A percentile compares a stretch with the other conserved stretches of the same genome.
Conservation (phyloP, 305 asterid species). For the Fraxinus xanthoxyloides region DNA sequence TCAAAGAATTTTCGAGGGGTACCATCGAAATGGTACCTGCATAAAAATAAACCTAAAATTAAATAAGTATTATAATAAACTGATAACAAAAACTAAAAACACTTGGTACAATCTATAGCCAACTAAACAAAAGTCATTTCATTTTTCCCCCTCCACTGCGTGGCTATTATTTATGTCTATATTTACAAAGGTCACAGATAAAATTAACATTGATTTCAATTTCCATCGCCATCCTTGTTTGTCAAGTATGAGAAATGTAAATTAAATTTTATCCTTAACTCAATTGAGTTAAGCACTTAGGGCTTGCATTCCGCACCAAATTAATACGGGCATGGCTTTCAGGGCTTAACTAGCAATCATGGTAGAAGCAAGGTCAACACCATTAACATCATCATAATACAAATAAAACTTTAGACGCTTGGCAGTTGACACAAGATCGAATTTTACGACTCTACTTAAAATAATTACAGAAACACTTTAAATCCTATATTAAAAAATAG, state of each 20-base stretch:
- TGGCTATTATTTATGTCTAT: background rate
- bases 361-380: background rate
- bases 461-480: background rate
- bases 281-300: background rate
- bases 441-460: background rate
- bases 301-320: background rate
- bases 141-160: background rate
- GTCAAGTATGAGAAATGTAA: background rate
- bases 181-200: background rate
- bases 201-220: background rate
- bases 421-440: background rate
- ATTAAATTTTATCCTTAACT: background rate
- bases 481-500: background rate
- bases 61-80: background rate
- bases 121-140: background rate
- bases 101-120: background rate
- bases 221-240: background rate
- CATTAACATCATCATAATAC: background rate
- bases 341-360: background rate
- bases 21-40: slow-evolving; percentile 95
- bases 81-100: background rate
- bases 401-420: background rate
- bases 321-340: background rate
- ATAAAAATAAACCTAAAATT: slow-evolving; percentile 6
- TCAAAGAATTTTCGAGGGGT: slow-evolving; percentile 77